A percentile compares a stretch with the other conserved stretches of the same genome.
Conservation (phyloP, 2,329 filamentous ascomycete genomes). For the Aspergillus quadricinctus region DNA sequence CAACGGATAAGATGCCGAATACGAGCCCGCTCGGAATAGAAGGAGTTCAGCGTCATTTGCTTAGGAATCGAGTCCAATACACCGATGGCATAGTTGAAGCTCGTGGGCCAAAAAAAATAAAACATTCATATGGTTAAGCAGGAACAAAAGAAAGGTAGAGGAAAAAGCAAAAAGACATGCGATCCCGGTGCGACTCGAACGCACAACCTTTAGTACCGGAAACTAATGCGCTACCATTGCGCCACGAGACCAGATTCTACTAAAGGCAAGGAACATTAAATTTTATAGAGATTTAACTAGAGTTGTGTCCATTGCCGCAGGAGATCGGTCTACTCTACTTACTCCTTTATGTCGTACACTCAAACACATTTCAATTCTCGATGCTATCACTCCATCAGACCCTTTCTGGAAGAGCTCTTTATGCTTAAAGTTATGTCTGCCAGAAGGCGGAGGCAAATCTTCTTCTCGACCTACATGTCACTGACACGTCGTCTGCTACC, state of each 20-base stretch:
- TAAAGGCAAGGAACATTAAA: too few species aligned
- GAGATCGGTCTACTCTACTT: too few species aligned
- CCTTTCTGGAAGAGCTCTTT: too few species aligned
- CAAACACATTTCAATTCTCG: too few species aligned
- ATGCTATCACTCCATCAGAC: too few species aligned
- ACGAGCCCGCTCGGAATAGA: background rate
- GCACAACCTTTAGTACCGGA: conserved; percentile 34
- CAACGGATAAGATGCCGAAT: background rate
- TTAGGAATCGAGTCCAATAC: background rate
- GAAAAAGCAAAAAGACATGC: conserved; percentile 7
- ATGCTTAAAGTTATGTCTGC: too few species aligned
- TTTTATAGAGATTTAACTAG: too few species aligned
- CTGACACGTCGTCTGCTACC: background rate
- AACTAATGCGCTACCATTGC: conserved; percentile 38
- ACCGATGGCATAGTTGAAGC: too few species aligned
- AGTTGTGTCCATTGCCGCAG: too few species aligned
- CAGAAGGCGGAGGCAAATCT: background rate
- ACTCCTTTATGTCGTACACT: too few species aligned
- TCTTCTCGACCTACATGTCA: background rate
- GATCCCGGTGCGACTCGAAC: conserved; percentile 35
- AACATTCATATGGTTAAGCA: background rate
- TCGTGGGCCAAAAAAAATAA: background rate
- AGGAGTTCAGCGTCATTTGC: background rate
- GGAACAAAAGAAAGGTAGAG: background rate
- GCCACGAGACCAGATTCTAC: conserved; percentile 23